Percentiles rank a stretch among this genome's conserved stretches.
Conservation (phyloP, 192 early-diverging fungal species). For the Irineochytrium annulatum region DNA sequence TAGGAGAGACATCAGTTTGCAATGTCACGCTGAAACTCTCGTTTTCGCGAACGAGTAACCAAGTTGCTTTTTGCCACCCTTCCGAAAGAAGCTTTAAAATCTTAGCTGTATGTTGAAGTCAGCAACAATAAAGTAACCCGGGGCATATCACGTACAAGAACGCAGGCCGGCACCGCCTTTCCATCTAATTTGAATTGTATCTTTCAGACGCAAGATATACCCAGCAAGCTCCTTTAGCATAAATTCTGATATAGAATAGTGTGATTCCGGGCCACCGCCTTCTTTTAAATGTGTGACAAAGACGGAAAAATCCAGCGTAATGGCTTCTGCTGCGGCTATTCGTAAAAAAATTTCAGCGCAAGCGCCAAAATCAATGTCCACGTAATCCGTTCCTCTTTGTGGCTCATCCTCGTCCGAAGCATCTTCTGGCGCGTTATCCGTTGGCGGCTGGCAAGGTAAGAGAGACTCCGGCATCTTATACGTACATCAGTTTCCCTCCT, state of each 20-base stretch:
- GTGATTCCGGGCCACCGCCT: slow-evolving; percentile 18
- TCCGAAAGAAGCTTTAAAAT: no score
- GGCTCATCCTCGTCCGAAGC: background rate
- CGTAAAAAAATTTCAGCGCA: background rate
- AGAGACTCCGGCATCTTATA: no score
- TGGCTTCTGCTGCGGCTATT: slow-evolving; percentile 10
- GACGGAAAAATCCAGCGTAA: slow-evolving; percentile 37
- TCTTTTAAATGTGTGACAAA: slow-evolving; percentile 36
- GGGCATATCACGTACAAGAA: no score
- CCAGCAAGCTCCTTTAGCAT: slow-evolving; percentile 22
- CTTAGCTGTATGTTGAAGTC: no score
- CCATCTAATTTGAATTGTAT: slow-evolving; percentile 23
- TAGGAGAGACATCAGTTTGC: background rate
- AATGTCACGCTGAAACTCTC: background rate
- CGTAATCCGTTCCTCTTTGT: background rate
- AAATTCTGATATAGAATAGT: slow-evolving; percentile 30
- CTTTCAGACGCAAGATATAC: slow-evolving; percentile 26
- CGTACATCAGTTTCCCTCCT: no score
- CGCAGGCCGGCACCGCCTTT: no score
- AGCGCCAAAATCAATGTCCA: background rate
- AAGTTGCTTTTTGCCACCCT: no score
- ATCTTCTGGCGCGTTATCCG: no score
- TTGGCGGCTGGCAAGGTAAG: no score
- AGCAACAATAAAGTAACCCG: no score
- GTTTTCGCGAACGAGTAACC: no score